phyloP scores from a whole-genome alignment of 371 early-diverging fungal genomes.

The Mucor mucedo region DNA sequence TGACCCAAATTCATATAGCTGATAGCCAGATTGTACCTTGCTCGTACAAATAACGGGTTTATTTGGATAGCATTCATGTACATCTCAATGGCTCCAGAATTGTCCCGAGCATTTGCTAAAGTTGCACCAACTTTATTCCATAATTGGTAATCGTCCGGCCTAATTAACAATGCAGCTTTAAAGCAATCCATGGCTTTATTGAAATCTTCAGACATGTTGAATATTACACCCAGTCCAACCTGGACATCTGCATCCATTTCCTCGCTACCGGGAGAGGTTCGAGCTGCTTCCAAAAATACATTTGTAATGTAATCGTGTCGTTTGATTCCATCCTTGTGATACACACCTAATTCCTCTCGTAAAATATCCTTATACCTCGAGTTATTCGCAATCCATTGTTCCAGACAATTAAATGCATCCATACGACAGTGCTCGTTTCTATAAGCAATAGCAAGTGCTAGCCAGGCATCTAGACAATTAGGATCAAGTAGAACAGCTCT shows the following conservation, averaged over 20 bases:
- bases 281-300: constrained; percentile 81
- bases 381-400: constrained; percentile 85
- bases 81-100: constrained; percentile 85
- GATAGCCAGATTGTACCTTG: constrained; percentile 93
- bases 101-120: constrained; percentile 84
- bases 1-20: constrained; percentile 90
- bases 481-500: constrained; percentile 82
- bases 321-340: constrained; percentile 19
- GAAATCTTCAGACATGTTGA: constrained; percentile 89
- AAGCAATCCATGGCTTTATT: constrained; percentile 97
- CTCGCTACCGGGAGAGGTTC: constrained; percentile 64
- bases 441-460: constrained; percentile 91
- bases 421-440: constrained; percentile 88
- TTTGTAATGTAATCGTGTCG: constrained; percentile 58
- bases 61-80: constrained; percentile 92
- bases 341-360: constrained; percentile 11
- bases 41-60: constrained; percentile 93
- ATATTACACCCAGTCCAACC: constrained; percentile 91
- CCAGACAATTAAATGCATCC: constrained; percentile 88
- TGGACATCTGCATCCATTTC: constrained; percentile 92
- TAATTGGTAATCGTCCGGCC: constrained; percentile 91
- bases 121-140: constrained; percentile 98
- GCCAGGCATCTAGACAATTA: constrained; percentile 70
- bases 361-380: constrained; percentile 63
- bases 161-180: constrained; percentile 83